phyloP scores from a whole-genome alignment of 345 rosid genomes.

The Mangifera indica region DNA sequence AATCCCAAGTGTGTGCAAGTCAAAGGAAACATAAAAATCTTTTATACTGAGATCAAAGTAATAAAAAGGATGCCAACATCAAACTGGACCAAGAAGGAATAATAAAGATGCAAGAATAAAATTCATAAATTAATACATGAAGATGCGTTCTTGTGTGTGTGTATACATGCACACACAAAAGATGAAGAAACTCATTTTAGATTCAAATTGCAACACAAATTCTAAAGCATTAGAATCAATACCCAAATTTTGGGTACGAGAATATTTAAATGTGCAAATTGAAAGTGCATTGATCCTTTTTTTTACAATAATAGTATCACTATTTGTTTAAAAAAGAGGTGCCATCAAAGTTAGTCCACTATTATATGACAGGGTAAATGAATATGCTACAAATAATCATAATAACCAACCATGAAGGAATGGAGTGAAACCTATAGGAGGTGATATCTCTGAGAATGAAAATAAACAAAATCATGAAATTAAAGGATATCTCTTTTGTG shows the following conservation, averaged over 20 bases:
- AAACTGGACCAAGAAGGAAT: background rate
- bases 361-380: no score
- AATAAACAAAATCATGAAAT: slow-evolving; percentile 11
- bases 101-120: slow-evolving; percentile 2
- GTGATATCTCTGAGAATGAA: background rate
- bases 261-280: no score
- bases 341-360: background rate
- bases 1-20: slow-evolving; percentile 97
- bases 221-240: no score
- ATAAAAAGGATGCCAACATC: background rate
- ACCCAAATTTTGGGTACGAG: no score
- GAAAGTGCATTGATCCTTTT: no score
- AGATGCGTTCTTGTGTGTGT: background rate
- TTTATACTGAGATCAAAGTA: slow-evolving; percentile 10
- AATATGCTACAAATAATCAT: no score
- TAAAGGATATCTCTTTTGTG: slow-evolving; percentile 89
- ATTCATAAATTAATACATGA: background rate
- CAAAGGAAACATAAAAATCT: slow-evolving; percentile 40
- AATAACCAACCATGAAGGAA: no score
- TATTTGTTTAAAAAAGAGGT: background rate
- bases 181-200: background rate
- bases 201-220: no score
- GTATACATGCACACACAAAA: background rate
- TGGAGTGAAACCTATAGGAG: no score
- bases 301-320: background rate